Evolutionary conservation across 129 eudicot genomes (phyloP).

Genomic region (Scalesia atractyloides): DNA sequence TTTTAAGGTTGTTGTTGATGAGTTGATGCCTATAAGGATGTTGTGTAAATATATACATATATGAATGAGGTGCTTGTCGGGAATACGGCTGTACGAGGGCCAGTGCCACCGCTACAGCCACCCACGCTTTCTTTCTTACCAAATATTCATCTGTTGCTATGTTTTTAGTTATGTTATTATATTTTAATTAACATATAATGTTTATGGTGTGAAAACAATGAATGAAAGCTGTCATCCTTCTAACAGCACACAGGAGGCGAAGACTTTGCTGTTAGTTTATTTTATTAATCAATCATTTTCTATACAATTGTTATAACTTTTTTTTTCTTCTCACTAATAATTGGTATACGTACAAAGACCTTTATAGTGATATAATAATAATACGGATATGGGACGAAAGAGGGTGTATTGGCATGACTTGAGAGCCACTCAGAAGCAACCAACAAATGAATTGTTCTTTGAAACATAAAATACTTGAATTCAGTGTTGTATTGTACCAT

Average conservation of each 20-base stretch:
- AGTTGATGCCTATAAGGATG: no score
- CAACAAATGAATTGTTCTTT: neutral
- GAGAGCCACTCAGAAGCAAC: neutral
- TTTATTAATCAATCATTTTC: slow-evolving; percentile 17
- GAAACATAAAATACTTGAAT: slow-evolving; percentile 4
- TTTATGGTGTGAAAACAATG: slow-evolving; percentile 21
- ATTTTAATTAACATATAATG: neutral
- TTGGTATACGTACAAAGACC: slow-evolving; percentile 12
- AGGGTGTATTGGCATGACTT: slow-evolving; percentile 5
- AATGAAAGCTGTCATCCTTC: slow-evolving; percentile 21
- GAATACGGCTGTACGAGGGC: slow-evolving; percentile 40
- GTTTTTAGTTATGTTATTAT: neutral
- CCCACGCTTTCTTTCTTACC: neutral
- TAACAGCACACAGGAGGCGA: slow-evolving; percentile 34
- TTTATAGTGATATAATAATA: neutral
- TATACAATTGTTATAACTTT: slow-evolving; percentile 1
- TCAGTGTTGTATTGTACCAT: neutral
- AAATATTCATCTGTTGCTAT: neutral
- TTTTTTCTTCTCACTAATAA: slow-evolving; percentile 7
- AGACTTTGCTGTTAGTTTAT: slow-evolving; percentile 20
- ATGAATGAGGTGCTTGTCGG: slow-evolving; percentile 9
- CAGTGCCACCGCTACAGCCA: neutral
- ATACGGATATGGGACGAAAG: neutral
- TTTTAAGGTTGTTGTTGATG: no score
- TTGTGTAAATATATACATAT: no score